These are phyloP conservation scores for Aureobasidium sp. DNA, from an alignment of 2,329 filamentous ascomycete genomes.

Conservation along the genomic window DNA sequence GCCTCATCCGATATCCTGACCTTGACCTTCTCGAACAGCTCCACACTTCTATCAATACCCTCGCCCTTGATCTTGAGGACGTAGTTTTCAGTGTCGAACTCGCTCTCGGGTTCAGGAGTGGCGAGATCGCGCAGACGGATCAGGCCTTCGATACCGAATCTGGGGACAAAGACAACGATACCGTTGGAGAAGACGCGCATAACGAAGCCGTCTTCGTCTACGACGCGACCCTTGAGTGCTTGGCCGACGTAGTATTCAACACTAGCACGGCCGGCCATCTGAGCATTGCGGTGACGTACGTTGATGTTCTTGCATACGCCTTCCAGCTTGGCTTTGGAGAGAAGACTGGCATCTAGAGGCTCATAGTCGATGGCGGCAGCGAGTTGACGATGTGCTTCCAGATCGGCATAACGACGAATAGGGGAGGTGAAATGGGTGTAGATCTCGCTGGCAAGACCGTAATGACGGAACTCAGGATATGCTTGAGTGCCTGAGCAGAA, in stretches of 20 bases:
- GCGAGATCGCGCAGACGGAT: constrained; percentile 80
- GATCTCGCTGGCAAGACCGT: constrained; percentile 90
- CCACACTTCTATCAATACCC: constrained; percentile 46
- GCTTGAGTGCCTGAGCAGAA: constrained; percentile 92
- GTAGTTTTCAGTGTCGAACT: constrained; percentile 82
- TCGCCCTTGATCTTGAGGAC: constrained; percentile 52
- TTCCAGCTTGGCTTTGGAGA: constrained; percentile 77
- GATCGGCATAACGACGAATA: constrained; percentile 94
- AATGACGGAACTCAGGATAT: constrained; percentile 92
- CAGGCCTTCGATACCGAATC: constrained; percentile 90
- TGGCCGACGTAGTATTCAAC: constrained; percentile 98
- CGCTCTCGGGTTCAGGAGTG: constrained; percentile 64
- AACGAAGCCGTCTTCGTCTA: constrained; percentile 86
- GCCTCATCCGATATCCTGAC: constrained; percentile 87
- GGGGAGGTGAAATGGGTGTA: constrained; percentile 99
- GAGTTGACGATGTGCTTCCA: constrained; percentile 87
- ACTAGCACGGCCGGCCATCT: constrained; percentile 85
- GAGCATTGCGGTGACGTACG: constrained; percentile 90
- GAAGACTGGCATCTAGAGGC: constrained; percentile 69
- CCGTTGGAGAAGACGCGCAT: constrained; percentile 98
- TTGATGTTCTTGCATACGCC: constrained; percentile 98
- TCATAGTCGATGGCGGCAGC: constrained; percentile 94
- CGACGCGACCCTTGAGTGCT: constrained; percentile 68
- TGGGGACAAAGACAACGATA: constrained; percentile 89
- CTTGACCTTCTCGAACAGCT: constrained; percentile 85